phyloP scores from a whole-genome alignment of 495 filamentous ascomycete species.

The Aspergillus conjunctus region DNA sequence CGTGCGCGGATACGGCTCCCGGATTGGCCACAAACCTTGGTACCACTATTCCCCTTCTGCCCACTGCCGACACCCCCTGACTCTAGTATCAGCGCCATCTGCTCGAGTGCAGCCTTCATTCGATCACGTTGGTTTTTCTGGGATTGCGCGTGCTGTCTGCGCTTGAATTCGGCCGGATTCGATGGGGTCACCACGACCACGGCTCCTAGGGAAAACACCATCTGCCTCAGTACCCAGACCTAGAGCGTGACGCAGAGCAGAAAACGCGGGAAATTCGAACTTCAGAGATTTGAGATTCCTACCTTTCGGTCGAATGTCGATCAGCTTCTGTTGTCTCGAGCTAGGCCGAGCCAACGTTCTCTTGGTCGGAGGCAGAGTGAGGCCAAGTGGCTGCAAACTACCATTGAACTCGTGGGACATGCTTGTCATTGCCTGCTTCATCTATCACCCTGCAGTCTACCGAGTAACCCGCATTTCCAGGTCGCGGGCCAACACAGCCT shows the following conservation, averaged over 20 bases:
- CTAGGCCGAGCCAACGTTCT: neutral
- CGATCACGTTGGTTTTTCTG: conserved; percentile 25
- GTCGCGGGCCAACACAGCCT: neutral
- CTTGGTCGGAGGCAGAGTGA: neutral
- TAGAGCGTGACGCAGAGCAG: neutral
- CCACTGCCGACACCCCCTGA: conserved; percentile 13
- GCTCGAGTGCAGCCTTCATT: conserved; percentile 22
- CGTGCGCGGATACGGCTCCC: neutral
- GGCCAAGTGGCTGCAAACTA: neutral
- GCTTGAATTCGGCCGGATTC: conserved; percentile 17
- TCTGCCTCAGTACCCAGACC: neutral
- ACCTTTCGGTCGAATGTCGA: conserved; percentile 8
- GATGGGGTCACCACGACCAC: conserved; percentile 8
- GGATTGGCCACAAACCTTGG: conserved; percentile 23
- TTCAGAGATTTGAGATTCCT: neutral
- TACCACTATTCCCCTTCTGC: conserved; percentile 13
- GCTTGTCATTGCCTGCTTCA: neutral
- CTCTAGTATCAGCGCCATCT: conserved; percentile 21
- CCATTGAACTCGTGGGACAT: neutral
- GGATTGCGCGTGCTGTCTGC: conserved; percentile 21
- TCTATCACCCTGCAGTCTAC: neutral
- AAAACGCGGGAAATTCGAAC: neutral
- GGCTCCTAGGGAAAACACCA: neutral
- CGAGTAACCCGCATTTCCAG: neutral
- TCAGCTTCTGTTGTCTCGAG: neutral